Base-by-base conservation (phyloP, 1,284 basidiomycete genomes). In the Phylloboletellus chloephorus region DNA sequence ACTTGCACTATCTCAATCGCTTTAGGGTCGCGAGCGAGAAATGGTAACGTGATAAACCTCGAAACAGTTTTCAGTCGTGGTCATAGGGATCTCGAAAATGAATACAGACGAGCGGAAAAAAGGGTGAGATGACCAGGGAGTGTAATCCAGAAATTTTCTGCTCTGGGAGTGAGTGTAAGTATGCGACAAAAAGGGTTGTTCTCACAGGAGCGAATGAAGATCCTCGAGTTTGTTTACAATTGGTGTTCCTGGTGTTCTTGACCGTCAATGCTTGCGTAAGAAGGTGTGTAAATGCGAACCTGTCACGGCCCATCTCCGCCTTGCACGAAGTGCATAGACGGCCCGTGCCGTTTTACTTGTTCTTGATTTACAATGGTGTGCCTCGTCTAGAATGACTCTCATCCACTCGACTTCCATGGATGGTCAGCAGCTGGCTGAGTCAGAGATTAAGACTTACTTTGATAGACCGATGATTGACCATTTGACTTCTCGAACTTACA, bases 181-280 rank as follows among this genome's bases (percentile, higher is more conserved):
- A 31, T 33, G 28, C 8, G 40, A 41, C 26, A 25, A 25, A 19
- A 47, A 19, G 7, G 21, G 2, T 5, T 35, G 15, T 7, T 60
- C 82, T 53, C 45, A 88, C 84, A 96, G 65, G 2, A 96, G 69
- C 0, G 89, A 93, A 55, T 88, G 94, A 6, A 98, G 68, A 57
- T 98, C 94, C 48, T 97, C 95, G 4, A 98, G 72, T 36, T 84
- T 80, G 60, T 98, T 98, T 45, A 98, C 91, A 48, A 98, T 98
- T 0, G 95, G 95, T 8, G 95, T 98, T 22, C 92, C 88, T 76
- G 25, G 22, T 7, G 12, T 34, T 9, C 24, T 25, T 42, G 15
- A 24, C 10, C 7, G 13, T 25, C 10, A 26, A 17, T 30, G 15
- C 12, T 28, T 10, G 19, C 26, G 13, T 6, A 9, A 24, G 33